A percentile compares a stretch with the other conserved stretches of the same genome.
Conservation (phyloP, 108 stramenopile species). For the Epithemia pelagica region DNA sequence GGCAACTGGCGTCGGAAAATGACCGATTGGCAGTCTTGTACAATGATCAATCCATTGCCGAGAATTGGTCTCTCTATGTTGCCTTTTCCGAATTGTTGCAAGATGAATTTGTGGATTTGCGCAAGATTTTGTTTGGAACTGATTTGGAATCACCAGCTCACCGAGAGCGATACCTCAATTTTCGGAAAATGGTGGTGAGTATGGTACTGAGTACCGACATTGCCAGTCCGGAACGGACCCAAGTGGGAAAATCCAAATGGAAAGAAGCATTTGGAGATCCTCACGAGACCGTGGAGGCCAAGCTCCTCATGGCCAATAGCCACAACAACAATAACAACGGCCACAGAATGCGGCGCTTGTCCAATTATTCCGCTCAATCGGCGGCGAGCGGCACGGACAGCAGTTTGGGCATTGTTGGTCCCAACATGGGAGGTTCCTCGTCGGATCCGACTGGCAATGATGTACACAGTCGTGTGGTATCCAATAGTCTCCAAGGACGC, state of each 20-base stretch:
- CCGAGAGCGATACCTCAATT: conserved; percentile 44
- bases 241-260: conserved; percentile 64
- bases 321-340: conserved; percentile 1
- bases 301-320: conserved; percentile 7
- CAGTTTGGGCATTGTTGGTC: not conserved
- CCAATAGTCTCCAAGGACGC: not conserved
- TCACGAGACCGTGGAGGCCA: conserved; percentile 43
- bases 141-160: not conserved
- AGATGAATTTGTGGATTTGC: conserved; percentile 29
- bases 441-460: not conserved
- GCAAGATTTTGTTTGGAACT: conserved; percentile 39
- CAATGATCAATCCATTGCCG: conserved; percentile 76
- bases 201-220: conserved; percentile 41
- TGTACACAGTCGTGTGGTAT: no score
- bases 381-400: not conserved
- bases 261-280: conserved; percentile 82
- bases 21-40: conserved; percentile 57
- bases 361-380: not conserved
- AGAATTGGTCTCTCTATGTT: conserved; percentile 53
- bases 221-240: conserved; percentile 55
- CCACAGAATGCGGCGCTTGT: not conserved
- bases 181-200: conserved; percentile 56
- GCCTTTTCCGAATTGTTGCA: conserved; percentile 61
- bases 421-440: not conserved
- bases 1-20: conserved; percentile 46